Base-by-base conservation (phyloP, 2,329 filamentous ascomycete species). In the Coniochaeta sp. region DNA sequence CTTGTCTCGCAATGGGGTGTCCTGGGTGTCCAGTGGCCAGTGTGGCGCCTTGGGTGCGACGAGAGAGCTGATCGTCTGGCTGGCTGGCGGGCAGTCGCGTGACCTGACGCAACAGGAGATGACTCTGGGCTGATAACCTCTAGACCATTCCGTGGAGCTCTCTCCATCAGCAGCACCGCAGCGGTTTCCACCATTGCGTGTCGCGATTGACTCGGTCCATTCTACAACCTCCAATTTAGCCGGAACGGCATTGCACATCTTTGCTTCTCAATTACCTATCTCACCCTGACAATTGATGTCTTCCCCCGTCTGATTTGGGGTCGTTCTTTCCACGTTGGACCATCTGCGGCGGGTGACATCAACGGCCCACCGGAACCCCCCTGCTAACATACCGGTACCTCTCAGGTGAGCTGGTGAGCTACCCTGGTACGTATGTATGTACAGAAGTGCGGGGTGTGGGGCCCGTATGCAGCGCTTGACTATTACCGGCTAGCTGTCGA, bases 51-150 rank as follows among this genome's bases (percentile, higher is more conserved):
- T n/a, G n/a, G n/a, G n/a, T n/a, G n/a, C n/a, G n/a, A n/a, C n/a
- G 28, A 30, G 22, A 52, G 2, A 10, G 30, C 5, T 24, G 54
- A 30, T 56, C 54, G 30, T 22, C 34, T n/a, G 54, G 10, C 14
- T 55, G 52, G 52, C 14, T 34, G 54, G 32, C 30, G 22, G n/a
- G 54, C n/a, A 58, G 61, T 62, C 61, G 61, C 61, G 61, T 62
- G 61, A 62, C 61, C 56, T 62, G 58, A 62, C 58, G 61, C 56
- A 60, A 62, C 32, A 40, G 16, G 38, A 19, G 22, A 28, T 57
- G 34, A 42, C 36, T 57, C 55, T 61, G 59, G 52, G 52, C 59
- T 61, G 59, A 61, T 56, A 52, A 50, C 54, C n/a, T 56, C 54
- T 55, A 28, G 52, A 55, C 52, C 52, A 16, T 55, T 56, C 54